phyloP scores from a whole-genome alignment of 108 stramenopile species.

The Cylindrotheca fusiformis region DNA sequence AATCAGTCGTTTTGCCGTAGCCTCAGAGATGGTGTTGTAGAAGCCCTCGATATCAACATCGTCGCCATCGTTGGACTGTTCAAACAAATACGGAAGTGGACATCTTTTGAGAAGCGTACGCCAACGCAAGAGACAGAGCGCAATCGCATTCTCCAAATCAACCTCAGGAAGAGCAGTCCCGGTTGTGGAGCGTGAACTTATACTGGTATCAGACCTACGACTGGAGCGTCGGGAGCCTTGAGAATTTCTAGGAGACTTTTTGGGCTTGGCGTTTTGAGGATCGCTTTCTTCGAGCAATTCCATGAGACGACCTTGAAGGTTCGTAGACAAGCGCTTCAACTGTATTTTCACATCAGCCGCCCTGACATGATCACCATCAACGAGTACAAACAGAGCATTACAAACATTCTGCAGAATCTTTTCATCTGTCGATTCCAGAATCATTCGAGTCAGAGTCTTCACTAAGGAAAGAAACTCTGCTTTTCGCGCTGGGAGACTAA shows the following conservation, averaged over 20 bases:
- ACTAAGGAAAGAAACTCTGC: slow-evolving; percentile 60
- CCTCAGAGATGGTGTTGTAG: slow-evolving; percentile 33
- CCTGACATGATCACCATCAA: slow-evolving; percentile 64
- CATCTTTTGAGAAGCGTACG: slow-evolving; percentile 49
- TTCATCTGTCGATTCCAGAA: slow-evolving; percentile 62
- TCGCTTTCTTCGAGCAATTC: slow-evolving; percentile 41
- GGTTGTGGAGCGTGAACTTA: not conserved
- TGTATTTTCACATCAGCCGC: slow-evolving; percentile 56
- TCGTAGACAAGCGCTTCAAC: slow-evolving; percentile 45
- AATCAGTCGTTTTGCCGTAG: slow-evolving; percentile 25
- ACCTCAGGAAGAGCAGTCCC: slow-evolving; percentile 17
- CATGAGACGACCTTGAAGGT: slow-evolving; percentile 56
- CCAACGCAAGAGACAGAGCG: slow-evolving; percentile 58
- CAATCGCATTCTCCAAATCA: slow-evolving; percentile 60
- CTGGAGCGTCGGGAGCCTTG: not conserved
- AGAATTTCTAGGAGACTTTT: not conserved
- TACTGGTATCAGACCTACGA: slow-evolving; percentile 15
- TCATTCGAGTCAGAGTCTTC: slow-evolving; percentile 62
- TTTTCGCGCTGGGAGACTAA: slow-evolving; percentile 70
- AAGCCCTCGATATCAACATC: slow-evolving; percentile 33
- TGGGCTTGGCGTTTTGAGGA: slow-evolving; percentile 10
- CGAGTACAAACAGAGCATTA: slow-evolving; percentile 47
- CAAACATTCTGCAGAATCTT: slow-evolving; percentile 56
- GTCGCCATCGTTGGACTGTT: slow-evolving; percentile 30
- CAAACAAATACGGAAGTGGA: slow-evolving; percentile 27